Evolutionary conservation across 768 basidiomycete genomes (phyloP).

Genomic region (Trametes cubensis): DNA sequence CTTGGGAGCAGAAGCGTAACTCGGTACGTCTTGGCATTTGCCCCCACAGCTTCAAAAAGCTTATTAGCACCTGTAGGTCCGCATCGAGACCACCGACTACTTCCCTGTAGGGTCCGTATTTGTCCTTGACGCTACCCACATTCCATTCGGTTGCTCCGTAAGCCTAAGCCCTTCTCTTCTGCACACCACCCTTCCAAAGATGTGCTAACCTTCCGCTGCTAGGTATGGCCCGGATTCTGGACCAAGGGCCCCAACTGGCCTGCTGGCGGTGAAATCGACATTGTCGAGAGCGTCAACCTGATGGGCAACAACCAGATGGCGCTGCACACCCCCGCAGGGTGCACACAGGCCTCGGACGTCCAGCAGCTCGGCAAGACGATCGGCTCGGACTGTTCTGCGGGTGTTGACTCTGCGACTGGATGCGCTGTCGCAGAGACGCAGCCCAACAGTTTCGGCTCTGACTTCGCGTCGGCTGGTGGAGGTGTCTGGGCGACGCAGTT

Average conservation of each 20-base stretch:
- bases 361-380: slow-evolving; percentile 37
- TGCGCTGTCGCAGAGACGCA: slow-evolving; percentile 34
- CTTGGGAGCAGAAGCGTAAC: slow-evolving; percentile 55
- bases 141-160: slow-evolving; percentile 61
- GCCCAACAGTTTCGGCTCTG: slow-evolving; percentile 42
- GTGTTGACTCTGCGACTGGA: slow-evolving; percentile 25
- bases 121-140: slow-evolving; percentile 47
- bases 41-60: background rate
- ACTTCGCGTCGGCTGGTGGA: slow-evolving; percentile 51
- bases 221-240: slow-evolving; percentile 34
- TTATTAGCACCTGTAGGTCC: slow-evolving; percentile 36
- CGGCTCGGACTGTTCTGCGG: slow-evolving; percentile 35
- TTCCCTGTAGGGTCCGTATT: slow-evolving; percentile 47
- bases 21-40: slow-evolving; percentile 45
- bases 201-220: background rate
- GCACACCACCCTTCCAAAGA: background rate
- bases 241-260: slow-evolving; percentile 40
- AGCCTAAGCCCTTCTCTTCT: slow-evolving; percentile 21
- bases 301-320: slow-evolving; percentile 56
- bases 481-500: slow-evolving; percentile 73
- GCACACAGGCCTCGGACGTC: slow-evolving; percentile 35
- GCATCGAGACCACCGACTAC: slow-evolving; percentile 44
- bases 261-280: slow-evolving; percentile 42
- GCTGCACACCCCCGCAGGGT: slow-evolving; percentile 48
- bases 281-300: slow-evolving; percentile 56